Evolutionary conservation across 306 rosid genomes (phyloP), one percentile per base, ranked within the genome.

Genomic region (Castanea sativa): DNA sequence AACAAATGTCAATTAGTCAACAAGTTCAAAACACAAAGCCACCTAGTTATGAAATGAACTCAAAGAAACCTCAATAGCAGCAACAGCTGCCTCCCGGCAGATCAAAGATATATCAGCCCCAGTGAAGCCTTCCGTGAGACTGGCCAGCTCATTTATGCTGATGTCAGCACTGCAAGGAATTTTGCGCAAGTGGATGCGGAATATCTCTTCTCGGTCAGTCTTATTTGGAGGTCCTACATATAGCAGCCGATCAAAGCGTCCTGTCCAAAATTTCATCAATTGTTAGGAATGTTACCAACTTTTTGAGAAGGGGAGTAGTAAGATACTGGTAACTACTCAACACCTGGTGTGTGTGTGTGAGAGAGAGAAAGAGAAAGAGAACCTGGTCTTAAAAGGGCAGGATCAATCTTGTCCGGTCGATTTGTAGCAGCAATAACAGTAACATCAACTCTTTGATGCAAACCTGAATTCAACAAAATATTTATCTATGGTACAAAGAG

Each of bases 371-470:
- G 21, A 73, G 20, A 75, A 41, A 58, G 68, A 68, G 61, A 75
- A 92, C 99, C 97, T 88, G 94, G 99, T 81, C 97, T 87, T 76
- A 94, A 86, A 71, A 94, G 95, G 43, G 99, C 99, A 76, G 91
- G 85, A 78, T 91, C 94, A 73, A 92, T 92, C 87, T 89, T 94
- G 89, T 94, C 99, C 3, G 97, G 99, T 75, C 95, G 85, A 86
- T 94, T 94, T 65, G 99, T 94, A 61, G 99, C 97, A 79, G 97
- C 99, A 74, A 94, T 87, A 73, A 94, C 97, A 73, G 92, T 86
- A 72, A 94, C 99, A 77, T 89, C 78, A 74, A 87, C 93, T 85
- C 97, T 92, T 77, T 90, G 90, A 77, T 88, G 95, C 81, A 94
- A 87, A 84, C 99, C 99, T 94, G 78, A 78, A 77, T 80, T 77